Evolutionary conservation across 306 rosid genomes (phyloP).

Genomic region (Trichosanthes cucumerina): DNA sequence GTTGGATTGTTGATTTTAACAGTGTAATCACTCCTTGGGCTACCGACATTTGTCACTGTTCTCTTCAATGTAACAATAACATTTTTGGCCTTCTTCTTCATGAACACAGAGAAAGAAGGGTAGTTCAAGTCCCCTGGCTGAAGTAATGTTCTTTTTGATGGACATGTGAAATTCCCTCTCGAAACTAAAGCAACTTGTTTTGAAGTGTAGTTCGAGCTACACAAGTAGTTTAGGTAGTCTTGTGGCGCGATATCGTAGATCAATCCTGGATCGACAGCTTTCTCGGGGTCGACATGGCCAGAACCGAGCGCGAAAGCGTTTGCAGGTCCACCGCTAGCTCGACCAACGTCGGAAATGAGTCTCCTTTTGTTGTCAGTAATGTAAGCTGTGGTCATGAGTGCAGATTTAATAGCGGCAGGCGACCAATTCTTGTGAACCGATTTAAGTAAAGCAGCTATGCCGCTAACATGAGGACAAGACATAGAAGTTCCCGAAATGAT

Average conservation of each 20-base stretch:
- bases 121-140: slow-evolving; percentile 48
- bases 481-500: slow-evolving; percentile 72
- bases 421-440: slow-evolving; percentile 48
- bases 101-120: slow-evolving; percentile 56
- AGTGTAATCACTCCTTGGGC: slow-evolving; percentile 27
- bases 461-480: slow-evolving; percentile 82
- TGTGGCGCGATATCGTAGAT: slow-evolving; percentile 39
- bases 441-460: slow-evolving; percentile 46
- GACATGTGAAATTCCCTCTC: slow-evolving; percentile 26
- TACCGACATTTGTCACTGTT: slow-evolving; percentile 56
- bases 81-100: slow-evolving; percentile 10
- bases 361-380: slow-evolving; percentile 32
- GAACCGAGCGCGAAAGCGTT: slow-evolving; percentile 55
- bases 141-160: slow-evolving; percentile 13
- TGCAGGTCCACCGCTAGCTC: slow-evolving; percentile 23
- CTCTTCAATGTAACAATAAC: slow-evolving; percentile 35
- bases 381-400: slow-evolving; percentile 66
- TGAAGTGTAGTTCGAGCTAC: slow-evolving; percentile 46
- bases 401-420: slow-evolving; percentile 63
- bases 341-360: slow-evolving; percentile 31
- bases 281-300: slow-evolving; percentile 61
- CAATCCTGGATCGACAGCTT: slow-evolving; percentile 58
- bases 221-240: slow-evolving; percentile 44
- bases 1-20: slow-evolving; percentile 36
- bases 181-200: slow-evolving; percentile 43